phyloP scores from a whole-genome alignment of 2,329 filamentous ascomycete species.

The Davidsoniella eucalypti region DNA sequence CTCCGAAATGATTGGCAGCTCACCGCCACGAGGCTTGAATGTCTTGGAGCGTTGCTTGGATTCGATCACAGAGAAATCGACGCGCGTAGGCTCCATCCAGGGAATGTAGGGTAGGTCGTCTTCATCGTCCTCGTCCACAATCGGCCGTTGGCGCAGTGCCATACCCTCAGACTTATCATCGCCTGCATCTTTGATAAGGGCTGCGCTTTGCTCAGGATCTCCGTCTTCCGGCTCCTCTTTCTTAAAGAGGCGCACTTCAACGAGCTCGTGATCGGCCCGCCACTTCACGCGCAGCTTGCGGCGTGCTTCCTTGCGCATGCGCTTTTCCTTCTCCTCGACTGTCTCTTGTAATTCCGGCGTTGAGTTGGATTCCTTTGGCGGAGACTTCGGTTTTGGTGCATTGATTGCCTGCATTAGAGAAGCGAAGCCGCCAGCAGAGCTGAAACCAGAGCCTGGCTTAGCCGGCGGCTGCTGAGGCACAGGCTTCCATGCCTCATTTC shows the following conservation, averaged over 20 bases:
- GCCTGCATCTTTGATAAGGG: conserved; percentile 53
- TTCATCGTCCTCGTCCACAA: conserved; percentile 41
- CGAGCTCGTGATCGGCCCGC: conserved; percentile 50
- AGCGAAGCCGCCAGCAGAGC: conserved; percentile 32
- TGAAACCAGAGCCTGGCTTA: conserved; percentile 17
- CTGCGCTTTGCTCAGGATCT: conserved; percentile 37
- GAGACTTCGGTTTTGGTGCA: conserved; percentile 23
- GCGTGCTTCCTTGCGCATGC: conserved; percentile 55
- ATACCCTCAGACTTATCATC: conserved; percentile 61
- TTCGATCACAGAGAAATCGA: conserved; percentile 32
- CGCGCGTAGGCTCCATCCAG: conserved; percentile 31
- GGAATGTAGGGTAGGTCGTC: conserved; percentile 36
- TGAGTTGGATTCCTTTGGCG: conserved; percentile 33
- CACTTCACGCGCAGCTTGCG: conserved; percentile 55
- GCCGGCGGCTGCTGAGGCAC: conserved; percentile 14
- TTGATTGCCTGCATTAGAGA: conserved; percentile 36
- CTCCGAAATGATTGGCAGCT: conserved; percentile 32
- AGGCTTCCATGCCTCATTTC: conserved; percentile 15
- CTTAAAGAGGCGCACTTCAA: conserved; percentile 51
- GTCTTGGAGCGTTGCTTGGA: conserved; percentile 30
- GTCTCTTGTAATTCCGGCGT: conserved; percentile 43
- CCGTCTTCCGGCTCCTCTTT: conserved; percentile 57
- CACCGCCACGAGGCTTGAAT: conserved; percentile 38
- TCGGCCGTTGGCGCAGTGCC: conserved; percentile 41
- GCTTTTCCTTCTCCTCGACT: conserved; percentile 47